Evolutionary conservation across 208 protist species (phyloP).

Genomic region (Crithidia brevicula): DNA sequence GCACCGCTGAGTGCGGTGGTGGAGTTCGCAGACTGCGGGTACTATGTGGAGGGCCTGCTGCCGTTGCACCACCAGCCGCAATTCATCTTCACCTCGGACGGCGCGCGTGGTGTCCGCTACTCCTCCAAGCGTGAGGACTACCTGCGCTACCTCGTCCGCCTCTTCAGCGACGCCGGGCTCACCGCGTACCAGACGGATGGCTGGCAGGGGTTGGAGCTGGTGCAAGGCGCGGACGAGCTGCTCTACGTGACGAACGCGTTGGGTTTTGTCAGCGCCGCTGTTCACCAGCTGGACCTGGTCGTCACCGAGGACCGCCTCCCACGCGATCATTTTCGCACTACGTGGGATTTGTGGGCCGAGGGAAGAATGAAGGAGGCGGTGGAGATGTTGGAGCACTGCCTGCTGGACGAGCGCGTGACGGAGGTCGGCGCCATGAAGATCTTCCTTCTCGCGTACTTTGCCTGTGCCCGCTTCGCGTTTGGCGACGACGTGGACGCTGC

Average conservation of each 20-base stretch:
- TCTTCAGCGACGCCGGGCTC: slow-evolving; percentile 17
- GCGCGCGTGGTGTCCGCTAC: slow-evolving; percentile 13
- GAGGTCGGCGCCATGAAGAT: slow-evolving; percentile 21
- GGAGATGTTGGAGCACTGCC: slow-evolving; percentile 40
- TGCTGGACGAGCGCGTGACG: slow-evolving; percentile 24
- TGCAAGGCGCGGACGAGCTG: slow-evolving; percentile 42
- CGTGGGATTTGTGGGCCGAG: slow-evolving; percentile 18
- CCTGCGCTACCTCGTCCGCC: slow-evolving; percentile 20
- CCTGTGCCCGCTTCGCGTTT: slow-evolving; percentile 26
- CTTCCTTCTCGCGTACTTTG: slow-evolving; percentile 24
- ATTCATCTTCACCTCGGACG: slow-evolving; percentile 37
- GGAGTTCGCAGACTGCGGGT: slow-evolving; percentile 24
- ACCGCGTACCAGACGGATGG: slow-evolving; percentile 8
- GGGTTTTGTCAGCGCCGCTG: slow-evolving; percentile 38
- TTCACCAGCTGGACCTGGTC: slow-evolving; percentile 13
- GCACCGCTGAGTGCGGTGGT: slow-evolving; percentile 41
- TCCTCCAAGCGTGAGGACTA: not conserved
- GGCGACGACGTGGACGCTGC: slow-evolving; percentile 32
- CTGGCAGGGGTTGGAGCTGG: slow-evolving; percentile 41
- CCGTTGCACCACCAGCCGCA: slow-evolving; percentile 52
- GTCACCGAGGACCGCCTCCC: slow-evolving; percentile 10
- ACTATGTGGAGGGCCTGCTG: slow-evolving; percentile 53
- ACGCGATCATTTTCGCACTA: slow-evolving; percentile 9
- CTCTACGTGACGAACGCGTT: slow-evolving; percentile 63
- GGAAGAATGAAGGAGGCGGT: slow-evolving; percentile 34